phyloP scores from a whole-genome alignment of 345 rosid species.

The Citrus cavaleriei region DNA sequence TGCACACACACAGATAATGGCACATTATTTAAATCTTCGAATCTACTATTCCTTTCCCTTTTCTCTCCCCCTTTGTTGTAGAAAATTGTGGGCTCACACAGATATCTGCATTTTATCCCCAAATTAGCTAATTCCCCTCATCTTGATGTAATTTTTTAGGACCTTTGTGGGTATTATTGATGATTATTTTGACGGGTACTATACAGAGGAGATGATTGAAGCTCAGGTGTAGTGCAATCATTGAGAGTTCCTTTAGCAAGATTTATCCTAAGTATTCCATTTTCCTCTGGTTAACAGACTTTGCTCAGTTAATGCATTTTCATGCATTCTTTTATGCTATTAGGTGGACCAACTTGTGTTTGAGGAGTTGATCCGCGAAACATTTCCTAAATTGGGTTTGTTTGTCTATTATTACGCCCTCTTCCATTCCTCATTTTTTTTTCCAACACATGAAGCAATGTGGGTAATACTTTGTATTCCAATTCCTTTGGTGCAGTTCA shows the following conservation, averaged over 20 bases:
- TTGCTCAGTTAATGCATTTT: not conserved
- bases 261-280: conserved; percentile 7
- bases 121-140: conserved; percentile 13
- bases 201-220: conserved; percentile 91
- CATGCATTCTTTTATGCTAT: conserved; percentile 13
- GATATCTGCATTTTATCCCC: not conserved
- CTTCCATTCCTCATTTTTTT: not conserved
- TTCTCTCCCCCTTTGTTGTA: not conserved
- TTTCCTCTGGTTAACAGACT: conserved; percentile 1
- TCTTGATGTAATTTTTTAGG: conserved; percentile 45
- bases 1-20: not conserved
- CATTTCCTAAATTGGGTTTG: conserved; percentile 94
- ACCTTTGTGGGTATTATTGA: conserved; percentile 85
- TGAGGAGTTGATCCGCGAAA: conserved; percentile 90
- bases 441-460: conserved; percentile 19
- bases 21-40: not conserved
- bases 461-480: conserved; percentile 40
- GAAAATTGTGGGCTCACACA: not conserved
- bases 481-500: conserved; percentile 81
- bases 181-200: conserved; percentile 91
- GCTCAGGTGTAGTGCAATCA: conserved; percentile 61
- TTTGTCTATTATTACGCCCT: conserved; percentile 24
- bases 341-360: conserved; percentile 98
- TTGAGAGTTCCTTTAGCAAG: conserved; percentile 8
- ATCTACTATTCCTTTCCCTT: not conserved